Evolutionary conservation across 495 filamentous ascomycete genomes (phyloP).

Genomic region (Elasticomyces elasticus): DNA sequence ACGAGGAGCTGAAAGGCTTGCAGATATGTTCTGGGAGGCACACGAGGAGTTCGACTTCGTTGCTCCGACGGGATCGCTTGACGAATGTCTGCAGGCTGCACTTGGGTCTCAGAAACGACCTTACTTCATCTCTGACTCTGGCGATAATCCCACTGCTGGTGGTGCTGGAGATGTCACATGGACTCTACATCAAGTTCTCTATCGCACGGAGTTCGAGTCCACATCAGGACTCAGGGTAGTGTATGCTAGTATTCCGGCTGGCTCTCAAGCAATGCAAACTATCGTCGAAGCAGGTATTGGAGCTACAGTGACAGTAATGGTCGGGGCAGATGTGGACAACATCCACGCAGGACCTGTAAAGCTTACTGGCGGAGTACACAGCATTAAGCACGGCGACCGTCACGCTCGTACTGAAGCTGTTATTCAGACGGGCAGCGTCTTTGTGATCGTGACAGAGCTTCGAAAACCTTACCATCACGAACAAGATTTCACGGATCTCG

Average conservation of each 20-base stretch:
- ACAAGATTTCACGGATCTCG: conserved; percentile 43
- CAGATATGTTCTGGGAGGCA: conserved; percentile 42
- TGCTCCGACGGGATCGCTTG: conserved; percentile 43
- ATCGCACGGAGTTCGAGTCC: conserved; percentile 40
- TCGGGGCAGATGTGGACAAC: conserved; percentile 45
- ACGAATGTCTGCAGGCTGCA: conserved; percentile 41
- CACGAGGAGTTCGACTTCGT: conserved; percentile 44
- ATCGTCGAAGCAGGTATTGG: conserved; percentile 43
- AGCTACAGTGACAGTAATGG: conserved; percentile 43
- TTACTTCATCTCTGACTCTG: conserved; percentile 51
- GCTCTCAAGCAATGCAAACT: conserved; percentile 36
- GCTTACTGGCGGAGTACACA: conserved; percentile 44
- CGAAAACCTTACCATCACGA: conserved; percentile 52
- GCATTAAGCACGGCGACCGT: conserved; percentile 44
- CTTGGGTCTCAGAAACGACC: conserved; percentile 32
- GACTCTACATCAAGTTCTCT: conserved; percentile 40
- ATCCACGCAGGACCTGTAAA: conserved; percentile 43
- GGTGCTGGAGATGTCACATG: conserved; percentile 44
- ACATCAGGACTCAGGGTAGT: conserved; percentile 38
- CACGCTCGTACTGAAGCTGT: conserved; percentile 44
- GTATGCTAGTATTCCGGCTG: conserved; percentile 46
- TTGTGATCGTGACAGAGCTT: conserved; percentile 45
- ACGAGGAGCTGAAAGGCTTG: conserved; percentile 37
- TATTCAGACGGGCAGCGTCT: conserved; percentile 43
- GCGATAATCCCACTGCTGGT: conserved; percentile 49